Evolutionary conservation across 139 green algal species (phyloP).

Genomic region (Chlamydomonas schloesseri): DNA sequence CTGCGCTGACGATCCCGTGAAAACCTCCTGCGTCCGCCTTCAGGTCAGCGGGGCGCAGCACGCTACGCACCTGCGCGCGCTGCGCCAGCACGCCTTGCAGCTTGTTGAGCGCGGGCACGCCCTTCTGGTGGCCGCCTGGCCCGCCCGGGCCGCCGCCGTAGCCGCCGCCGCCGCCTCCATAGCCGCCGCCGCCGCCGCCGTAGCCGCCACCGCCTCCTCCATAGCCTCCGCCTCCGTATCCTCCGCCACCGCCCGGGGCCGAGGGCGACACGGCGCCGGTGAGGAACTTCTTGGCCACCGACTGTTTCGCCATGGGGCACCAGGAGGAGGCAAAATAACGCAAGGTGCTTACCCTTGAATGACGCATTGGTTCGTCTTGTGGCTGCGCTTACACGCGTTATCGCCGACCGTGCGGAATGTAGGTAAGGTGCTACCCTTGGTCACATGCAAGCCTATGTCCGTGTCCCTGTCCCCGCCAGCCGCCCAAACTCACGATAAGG

Average conservation of each 20-base stretch:
- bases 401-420: no score
- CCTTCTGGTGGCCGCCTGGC: constrained; percentile 8
- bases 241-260: background rate
- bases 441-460: no score
- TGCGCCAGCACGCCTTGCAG: constrained; percentile 2
- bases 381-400: no score
- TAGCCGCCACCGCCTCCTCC: background rate
- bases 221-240: background rate
- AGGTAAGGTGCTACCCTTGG: no score
- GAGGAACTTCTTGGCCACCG: constrained; percentile 38
- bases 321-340: no score
- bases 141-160: background rate
- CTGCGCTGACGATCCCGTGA: no score
- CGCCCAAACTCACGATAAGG: constrained; percentile 66
- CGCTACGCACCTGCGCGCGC: constrained; percentile 37
- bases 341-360: no score
- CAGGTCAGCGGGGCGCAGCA: no score
- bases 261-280: background rate
- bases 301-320: no score
- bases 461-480: no score
- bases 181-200: background rate
- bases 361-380: no score
- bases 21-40: no score
- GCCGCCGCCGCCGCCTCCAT: background rate
- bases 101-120: constrained; percentile 40